A percentile compares a stretch with the other conserved stretches of the same genome.
Conservation (phyloP, 1,284 basidiomycete genomes). For the Leucoagaricus sp. region DNA sequence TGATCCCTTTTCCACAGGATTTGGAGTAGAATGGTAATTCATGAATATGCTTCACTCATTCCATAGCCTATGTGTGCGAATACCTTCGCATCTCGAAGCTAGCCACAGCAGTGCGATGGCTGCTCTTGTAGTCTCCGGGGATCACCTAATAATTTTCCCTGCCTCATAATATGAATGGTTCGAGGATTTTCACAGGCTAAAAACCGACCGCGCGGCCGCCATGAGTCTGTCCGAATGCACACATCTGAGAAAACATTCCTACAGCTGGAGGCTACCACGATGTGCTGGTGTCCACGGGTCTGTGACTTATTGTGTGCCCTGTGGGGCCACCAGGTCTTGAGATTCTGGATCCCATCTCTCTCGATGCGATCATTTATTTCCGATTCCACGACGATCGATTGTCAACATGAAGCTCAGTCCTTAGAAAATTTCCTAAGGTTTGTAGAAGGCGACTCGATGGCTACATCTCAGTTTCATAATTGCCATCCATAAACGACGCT, state of each 20-base stretch:
- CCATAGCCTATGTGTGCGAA: constrained; percentile 2
- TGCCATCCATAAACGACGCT: neutral
- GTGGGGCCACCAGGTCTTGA: constrained; percentile 10
- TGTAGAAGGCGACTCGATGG: neutral
- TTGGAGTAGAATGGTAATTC: constrained; percentile 1
- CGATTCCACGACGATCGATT: constrained; percentile 33
- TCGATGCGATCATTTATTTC: constrained; percentile 30
- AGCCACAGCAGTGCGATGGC: neutral
- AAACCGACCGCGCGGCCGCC: constrained; percentile 25
- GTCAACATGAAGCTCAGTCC: constrained; percentile 7
- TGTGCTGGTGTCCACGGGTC: constrained; percentile 14
- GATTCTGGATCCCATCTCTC: constrained; percentile 19
- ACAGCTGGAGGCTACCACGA: constrained; percentile 9
- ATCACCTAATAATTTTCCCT: constrained; percentile 11
- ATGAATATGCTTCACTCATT: constrained; percentile 11
- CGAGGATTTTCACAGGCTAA: neutral
- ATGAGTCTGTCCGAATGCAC: constrained; percentile 22
- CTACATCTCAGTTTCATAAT: constrained; percentile 1
- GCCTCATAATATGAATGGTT: constrained; percentile 10
- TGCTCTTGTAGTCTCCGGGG: constrained; percentile 10
- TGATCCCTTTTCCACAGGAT: neutral
- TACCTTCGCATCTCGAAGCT: constrained; percentile 7
- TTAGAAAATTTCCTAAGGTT: constrained; percentile 3
- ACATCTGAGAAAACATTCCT: constrained; percentile 23
- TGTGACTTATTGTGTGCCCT: constrained; percentile 26